phyloP scores from a whole-genome alignment of 441 rosid species.

The Bocquillonia castaneifolia region DNA sequence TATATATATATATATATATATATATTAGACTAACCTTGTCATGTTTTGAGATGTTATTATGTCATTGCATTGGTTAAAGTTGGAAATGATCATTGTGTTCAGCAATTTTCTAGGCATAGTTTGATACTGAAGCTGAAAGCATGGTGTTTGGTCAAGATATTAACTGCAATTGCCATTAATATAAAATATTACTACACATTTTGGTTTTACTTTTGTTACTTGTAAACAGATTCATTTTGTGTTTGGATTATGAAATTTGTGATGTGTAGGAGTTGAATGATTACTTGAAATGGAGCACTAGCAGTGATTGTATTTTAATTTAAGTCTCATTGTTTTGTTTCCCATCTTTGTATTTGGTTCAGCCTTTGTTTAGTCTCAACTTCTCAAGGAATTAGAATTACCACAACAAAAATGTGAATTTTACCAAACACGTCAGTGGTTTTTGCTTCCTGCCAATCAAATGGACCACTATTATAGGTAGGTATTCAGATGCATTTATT shows the following conservation, averaged over 20 bases:
- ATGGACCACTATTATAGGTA: not conserved
- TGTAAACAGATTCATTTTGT: not conserved
- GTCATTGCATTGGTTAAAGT: not conserved
- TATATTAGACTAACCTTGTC: no score
- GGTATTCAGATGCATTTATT: not conserved
- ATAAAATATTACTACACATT: not conserved
- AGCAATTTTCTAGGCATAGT: not conserved
- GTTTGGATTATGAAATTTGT: not conserved
- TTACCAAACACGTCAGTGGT: not conserved
- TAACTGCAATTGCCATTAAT: not conserved
- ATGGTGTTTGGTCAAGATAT: not conserved
- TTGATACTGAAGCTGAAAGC: not conserved
- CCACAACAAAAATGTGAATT: not conserved
- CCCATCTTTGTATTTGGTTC: not conserved
- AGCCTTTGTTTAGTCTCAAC: no score
- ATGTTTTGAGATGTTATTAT: no score
- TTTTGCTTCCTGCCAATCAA: not conserved
- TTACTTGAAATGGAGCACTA: not conserved
- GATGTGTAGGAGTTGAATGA: not conserved
- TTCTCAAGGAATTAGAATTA: not conserved
- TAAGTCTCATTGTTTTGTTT: not conserved
- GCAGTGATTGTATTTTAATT: not conserved
- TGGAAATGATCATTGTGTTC: not conserved
- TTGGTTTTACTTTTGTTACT: not conserved
- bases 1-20: not conserved